Conservation (phyloP, 768 basidiomycete species). For the Rhodotorula babjevae region DNA sequence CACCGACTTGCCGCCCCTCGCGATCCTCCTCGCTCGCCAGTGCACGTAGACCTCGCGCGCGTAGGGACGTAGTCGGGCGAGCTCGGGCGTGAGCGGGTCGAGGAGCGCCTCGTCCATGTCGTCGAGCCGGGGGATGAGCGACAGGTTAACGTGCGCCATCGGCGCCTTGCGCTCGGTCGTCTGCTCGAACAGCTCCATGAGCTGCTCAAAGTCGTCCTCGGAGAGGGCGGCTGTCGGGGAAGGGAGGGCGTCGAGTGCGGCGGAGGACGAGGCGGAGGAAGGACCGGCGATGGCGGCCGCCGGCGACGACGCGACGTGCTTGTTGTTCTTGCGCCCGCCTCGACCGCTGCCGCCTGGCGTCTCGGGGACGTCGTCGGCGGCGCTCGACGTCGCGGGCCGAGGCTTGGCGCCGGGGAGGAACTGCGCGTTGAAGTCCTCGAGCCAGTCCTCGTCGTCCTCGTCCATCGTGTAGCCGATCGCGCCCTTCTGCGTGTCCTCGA, state of each 20-base stretch:
- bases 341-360: conserved; percentile 45
- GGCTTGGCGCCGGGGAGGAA: conserved; percentile 54
- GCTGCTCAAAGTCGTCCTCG: conserved; percentile 89
- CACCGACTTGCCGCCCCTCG: conserved; percentile 74
- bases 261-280: background rate
- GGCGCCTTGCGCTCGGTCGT: conserved; percentile 83
- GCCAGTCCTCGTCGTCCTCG: conserved; percentile 91
- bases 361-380: background rate
- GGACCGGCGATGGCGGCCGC: background rate
- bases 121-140: conserved; percentile 40
- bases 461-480: conserved; percentile 90
- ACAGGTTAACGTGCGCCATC: conserved; percentile 66
- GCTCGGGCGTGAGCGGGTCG: conserved; percentile 52
- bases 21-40: conserved; percentile 79
- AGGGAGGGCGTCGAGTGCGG: conserved; percentile 22
- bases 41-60: conserved; percentile 64
- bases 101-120: conserved; percentile 26
- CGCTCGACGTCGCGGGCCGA: conserved; percentile 4
- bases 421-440: conserved; percentile 70
- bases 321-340: conserved; percentile 56
- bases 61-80: conserved; percentile 55
- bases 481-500: conserved; percentile 60
- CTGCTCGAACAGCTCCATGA: conserved; percentile 92
- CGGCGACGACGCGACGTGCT: conserved; percentile 56
- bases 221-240: conserved; percentile 52